These are phyloP conservation scores for Hymenoscyphus scutula DNA, from an alignment of 2,329 filamentous ascomycete genomes.

Conservation along the genomic window DNA sequence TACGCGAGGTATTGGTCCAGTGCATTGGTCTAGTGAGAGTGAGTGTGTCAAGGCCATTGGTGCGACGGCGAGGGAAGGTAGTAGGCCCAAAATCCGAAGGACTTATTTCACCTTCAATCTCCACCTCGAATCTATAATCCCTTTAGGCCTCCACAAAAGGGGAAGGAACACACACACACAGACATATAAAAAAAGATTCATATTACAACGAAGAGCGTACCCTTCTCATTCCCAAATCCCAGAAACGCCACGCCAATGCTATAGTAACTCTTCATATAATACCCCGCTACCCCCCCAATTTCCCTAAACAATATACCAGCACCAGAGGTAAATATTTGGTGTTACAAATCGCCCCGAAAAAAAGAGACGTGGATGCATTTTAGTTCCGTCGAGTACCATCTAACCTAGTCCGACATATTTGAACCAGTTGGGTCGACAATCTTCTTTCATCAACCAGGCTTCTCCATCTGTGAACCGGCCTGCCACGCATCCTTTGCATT, in stretches of 20 bases:
- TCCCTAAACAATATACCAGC: slow-evolving; percentile 3
- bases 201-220: slow-evolving; percentile 2
- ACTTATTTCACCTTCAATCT: too few species aligned
- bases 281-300: not conserved
- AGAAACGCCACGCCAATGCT: slow-evolving; percentile 6
- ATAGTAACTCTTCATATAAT: not conserved
- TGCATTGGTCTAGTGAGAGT: too few species aligned
- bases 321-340: slow-evolving; percentile 6
- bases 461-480: slow-evolving; percentile 89
- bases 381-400: not conserved
- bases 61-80: too few species aligned
- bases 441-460: slow-evolving; percentile 79
- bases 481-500: slow-evolving; percentile 83
- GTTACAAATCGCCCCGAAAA: slow-evolving; percentile 6
- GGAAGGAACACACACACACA: not conserved
- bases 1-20: too few species aligned
- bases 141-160: too few species aligned
- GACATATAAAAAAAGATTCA: not conserved
- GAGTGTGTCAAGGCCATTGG: too few species aligned
- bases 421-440: slow-evolving; percentile 96
- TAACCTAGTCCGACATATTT: slow-evolving; percentile 84
- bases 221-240: slow-evolving; percentile 5
- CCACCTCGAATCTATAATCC: too few species aligned
- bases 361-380: not conserved
- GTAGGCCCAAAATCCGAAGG: too few species aligned